Evolutionary conservation across 169 alveolate genomes (phyloP).

Genomic region (Perkinsus marinus): DNA sequence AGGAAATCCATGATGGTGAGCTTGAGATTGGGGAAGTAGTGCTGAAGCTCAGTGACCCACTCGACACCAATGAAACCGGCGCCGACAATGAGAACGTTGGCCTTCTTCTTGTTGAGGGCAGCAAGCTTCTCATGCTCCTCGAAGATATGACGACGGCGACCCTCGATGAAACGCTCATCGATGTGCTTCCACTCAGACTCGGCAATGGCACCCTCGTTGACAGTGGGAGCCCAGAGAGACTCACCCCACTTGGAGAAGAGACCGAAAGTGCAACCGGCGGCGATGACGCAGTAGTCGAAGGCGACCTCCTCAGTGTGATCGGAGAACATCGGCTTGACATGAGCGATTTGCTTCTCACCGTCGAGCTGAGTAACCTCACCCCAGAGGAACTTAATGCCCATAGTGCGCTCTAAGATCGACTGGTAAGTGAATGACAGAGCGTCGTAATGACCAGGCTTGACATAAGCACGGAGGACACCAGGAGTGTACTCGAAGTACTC

Average conservation of each 20-base stretch:
- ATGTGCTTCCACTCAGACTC: slow-evolving; percentile 19
- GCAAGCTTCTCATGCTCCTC: slow-evolving; percentile 24
- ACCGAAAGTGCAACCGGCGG: slow-evolving; percentile 19
- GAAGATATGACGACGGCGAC: slow-evolving; percentile 21
- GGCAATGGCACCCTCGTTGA: slow-evolving; percentile 18
- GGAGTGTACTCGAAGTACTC: slow-evolving; percentile 13
- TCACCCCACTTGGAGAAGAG: slow-evolving; percentile 17
- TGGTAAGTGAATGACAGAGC: slow-evolving; percentile 19
- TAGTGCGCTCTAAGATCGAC: slow-evolving; percentile 19
- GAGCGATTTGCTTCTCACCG: not conserved
- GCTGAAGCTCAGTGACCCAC: slow-evolving; percentile 28
- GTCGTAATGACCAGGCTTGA: slow-evolving; percentile 23
- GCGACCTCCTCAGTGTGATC: slow-evolving; percentile 10
- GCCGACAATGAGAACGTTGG: slow-evolving; percentile 14
- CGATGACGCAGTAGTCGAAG: slow-evolving; percentile 29
- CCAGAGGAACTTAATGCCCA: slow-evolving; percentile 29
- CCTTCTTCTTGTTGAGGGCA: slow-evolving; percentile 3
- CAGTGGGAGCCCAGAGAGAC: slow-evolving; percentile 26
- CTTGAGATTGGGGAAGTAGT: slow-evolving; percentile 20
- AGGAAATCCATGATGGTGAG: slow-evolving; percentile 25
- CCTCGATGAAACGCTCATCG: slow-evolving; percentile 28
- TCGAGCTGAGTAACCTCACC: slow-evolving; percentile 14
- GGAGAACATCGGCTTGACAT: not conserved
- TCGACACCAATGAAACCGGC: slow-evolving; percentile 33
- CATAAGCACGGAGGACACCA: slow-evolving; percentile 25